Evolutionary conservation across 192 early-diverging fungal species (phyloP), one percentile per base, ranked within the genome.

Genomic region (Globomyces pollinis-pini): DNA sequence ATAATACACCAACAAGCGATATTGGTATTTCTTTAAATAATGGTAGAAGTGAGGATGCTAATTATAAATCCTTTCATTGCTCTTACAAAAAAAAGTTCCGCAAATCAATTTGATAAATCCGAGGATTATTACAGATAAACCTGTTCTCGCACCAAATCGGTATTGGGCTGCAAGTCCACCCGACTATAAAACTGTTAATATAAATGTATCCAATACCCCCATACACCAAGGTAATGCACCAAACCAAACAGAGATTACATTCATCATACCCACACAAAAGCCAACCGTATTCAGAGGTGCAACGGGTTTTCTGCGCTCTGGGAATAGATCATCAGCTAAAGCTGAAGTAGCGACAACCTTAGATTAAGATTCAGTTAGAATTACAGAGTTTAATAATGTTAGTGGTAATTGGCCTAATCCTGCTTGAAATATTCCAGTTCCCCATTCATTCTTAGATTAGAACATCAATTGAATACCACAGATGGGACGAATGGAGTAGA

Each of bases 121-220:
- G 16, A 95, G 74, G 47, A 90, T 45, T 41, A 89, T 76, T 58
- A 95, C 75, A 32, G 87, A 87, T 28, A 88, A 75, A 51, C 84
- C 88, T 0, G 87, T 78, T 43, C 93, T 80, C 15, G 93, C 89
- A 45, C 93, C 93, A 70, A 95, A 95, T 6, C 90, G 86, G 65
- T 93, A 91, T 71, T 95, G 91, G 4, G 85, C 93, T n/a, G 90
- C 89, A n/a, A 95, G 72, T 20, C 93, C 93, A 20, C 93, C 92
- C 32, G 88, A 88, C 26, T n/a, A n/a, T n/a, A n/a, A n/a, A n/a
- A n/a, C n/a, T n/a, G n/a, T 87, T 83, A 50, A 88, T 38, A 13
- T 15, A 11, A 55, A 20, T 1, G 16, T 65, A 59, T 59, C 24
- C n/a, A n/a, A n/a, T n/a, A n/a, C n/a, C n/a, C 75, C 59, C 58